Percentiles rank a stretch among this genome's conserved stretches.
These are phyloP conservation scores for Aleurites moluccanus DNA, from an alignment of 441 rosid species.

Conservation along the genomic window DNA sequence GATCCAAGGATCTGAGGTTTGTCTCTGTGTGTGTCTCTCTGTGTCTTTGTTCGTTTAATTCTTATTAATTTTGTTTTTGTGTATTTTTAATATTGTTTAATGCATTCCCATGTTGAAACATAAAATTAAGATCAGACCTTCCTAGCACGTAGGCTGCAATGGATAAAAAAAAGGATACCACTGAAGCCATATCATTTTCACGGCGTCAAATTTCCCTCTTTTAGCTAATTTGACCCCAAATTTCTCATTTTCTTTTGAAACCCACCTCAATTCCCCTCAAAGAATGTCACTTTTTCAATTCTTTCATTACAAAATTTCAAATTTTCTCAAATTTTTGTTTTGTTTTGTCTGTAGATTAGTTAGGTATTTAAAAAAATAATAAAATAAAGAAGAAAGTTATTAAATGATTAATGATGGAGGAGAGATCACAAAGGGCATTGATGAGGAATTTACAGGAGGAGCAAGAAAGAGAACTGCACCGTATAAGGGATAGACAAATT, in stretches of 20 bases:
- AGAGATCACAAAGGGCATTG: conserved; percentile 38
- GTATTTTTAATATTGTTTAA: background rate
- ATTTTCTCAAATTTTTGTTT: background rate
- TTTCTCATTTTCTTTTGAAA: background rate
- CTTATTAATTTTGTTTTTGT: background rate
- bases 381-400: background rate
- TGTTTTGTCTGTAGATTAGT: background rate
- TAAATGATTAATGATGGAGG: conserved; percentile 33
- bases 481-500: conserved; percentile 75
- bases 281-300: background rate
- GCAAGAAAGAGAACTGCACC: conserved; percentile 71
- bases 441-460: conserved; percentile 53
- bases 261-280: too few relatives aligned
- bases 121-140: too few relatives aligned
- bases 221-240: background rate
- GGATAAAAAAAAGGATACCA: too few relatives aligned
- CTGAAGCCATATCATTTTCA: too few relatives aligned
- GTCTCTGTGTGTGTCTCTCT: too few relatives aligned
- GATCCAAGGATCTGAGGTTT: conserved; percentile 33
- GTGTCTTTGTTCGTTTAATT: background rate
- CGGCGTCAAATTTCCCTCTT: background rate
- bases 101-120: background rate
- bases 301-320: background rate
- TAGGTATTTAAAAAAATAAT: background rate
- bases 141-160: too few relatives aligned